phyloP scores from a whole-genome alignment of 441 rosid genomes.

The Brassica hybrid region DNA sequence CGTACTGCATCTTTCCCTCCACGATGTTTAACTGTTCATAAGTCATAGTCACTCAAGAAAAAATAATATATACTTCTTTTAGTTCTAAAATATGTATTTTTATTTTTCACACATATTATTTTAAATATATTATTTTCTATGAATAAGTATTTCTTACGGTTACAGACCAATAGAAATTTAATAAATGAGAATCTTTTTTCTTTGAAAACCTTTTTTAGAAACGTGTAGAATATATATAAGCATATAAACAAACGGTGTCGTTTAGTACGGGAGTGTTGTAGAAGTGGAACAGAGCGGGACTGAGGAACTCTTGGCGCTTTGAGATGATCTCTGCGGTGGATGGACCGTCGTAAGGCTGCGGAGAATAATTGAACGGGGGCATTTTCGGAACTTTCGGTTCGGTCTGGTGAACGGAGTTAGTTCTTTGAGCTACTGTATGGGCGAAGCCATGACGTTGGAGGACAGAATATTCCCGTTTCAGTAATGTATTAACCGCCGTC shows the following conservation, averaged over 20 bases:
- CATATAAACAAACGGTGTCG: neutral
- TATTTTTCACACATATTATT: too few species aligned
- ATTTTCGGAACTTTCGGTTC: conserved; percentile 53
- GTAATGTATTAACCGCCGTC: conserved; percentile 37
- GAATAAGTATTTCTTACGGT: too few species aligned
- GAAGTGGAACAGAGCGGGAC: conserved; percentile 73
- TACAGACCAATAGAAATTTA: too few species aligned
- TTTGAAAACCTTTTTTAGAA: too few species aligned
- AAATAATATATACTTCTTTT: too few species aligned
- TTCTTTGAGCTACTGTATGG: conserved; percentile 44
- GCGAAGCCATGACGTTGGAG: conserved; percentile 45
- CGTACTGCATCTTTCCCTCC: conserved; percentile 91
- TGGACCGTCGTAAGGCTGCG: conserved; percentile 81
- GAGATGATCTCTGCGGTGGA: conserved; percentile 68
- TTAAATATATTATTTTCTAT: too few species aligned
- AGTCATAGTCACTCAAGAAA: neutral
- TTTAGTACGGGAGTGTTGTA: conserved; percentile 66
- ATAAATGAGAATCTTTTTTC: too few species aligned
- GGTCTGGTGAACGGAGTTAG: conserved; percentile 24
- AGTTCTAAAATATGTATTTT: too few species aligned
- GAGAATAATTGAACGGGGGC: conserved; percentile 75
- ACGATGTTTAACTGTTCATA: conserved; percentile 71
- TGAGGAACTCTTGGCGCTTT: conserved; percentile 71
- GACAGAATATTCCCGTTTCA: conserved; percentile 36
- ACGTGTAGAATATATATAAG: too few species aligned